Base-by-base conservation (phyloP, 75 land plant species). In the Gnetum montanum region DNA sequence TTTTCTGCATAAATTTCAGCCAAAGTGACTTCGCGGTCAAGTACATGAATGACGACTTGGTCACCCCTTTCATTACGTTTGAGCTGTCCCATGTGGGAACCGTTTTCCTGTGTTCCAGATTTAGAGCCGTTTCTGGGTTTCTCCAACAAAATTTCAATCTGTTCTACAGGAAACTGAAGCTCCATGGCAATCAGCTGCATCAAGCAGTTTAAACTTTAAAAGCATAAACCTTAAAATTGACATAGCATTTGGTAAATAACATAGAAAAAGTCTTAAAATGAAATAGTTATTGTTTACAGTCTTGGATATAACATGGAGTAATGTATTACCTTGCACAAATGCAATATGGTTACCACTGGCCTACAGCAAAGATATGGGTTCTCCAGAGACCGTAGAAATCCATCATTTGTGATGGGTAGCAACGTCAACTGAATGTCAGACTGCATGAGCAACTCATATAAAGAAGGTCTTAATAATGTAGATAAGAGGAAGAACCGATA, bases 351-450 rank as follows among this genome's bases (percentile, higher is more conserved):
- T 70, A 69, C 31, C 34, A 60, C 59, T 27, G 85, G 74, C 5
- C 49, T 64, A 65, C 88, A 83, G 50, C 84, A 80, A 19, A 87
- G 68, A 52, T 80, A 62, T n/a, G 92, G 88, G 26, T 65, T 54
- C 52, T 80, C 60, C 41, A 84, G 66, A 54, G 60, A 66, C 4
- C 79, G 88, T 0, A 78, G 38, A 20, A 13, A 62, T 52, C 71
- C 66, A 41, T 76, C 78, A 27, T 61, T 52, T 43, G 68, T 68
- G 22, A 70, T 34, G 3, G 93, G 81, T 54, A 77, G 63, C 30
- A 88, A 66, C 29, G 52, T 69, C 46, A 88, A 65, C 46, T 88
- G 79, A 44, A 86, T 62, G 57, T 78, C 83, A 57, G 70, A 63
- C 90, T 86, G 87, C 71, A 60, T 22, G 40, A n/a, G n/a, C n/a